Base-by-base conservation (phyloP, 2,329 filamentous ascomycete species). In the Phaeosphaeriaceae sp. region DNA sequence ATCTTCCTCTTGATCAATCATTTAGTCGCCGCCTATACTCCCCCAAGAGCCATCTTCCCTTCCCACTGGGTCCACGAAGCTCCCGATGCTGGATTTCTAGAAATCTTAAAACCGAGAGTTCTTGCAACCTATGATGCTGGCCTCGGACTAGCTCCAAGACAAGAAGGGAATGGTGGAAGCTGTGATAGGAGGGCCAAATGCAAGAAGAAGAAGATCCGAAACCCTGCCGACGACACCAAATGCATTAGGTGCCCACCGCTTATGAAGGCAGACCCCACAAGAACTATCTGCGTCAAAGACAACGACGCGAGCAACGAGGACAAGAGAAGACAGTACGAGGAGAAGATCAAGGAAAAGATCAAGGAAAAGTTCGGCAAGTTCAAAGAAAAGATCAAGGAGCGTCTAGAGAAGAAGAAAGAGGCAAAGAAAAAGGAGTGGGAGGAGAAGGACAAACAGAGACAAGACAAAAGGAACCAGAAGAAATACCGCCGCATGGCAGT, bases 141-240 rank as follows among this genome's bases (percentile, higher is more conserved):
- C 20, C 21, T 41, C 37, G 35, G 28, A 18, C 32, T 50, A 32
- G 20, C 17, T 26, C 2, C 42, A 30, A 42, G 48, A 37, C 29
- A 41, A 37, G 42, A 21, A 34, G 37, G 34, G 29, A 2, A 44
- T 28, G 47, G 35, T 32, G 41, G 32, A 17, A 37, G 34, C 23
- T 50, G 48, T 42, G 48, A 50, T 26, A 42, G 48, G 26, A 46
- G 21, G 32, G 48, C 32, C 18, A 41, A 37, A 42, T 50, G 48
- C 42, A 50, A 50, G 37, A 50, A 50, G 30, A 50, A 50, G 16
- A 46, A 29, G 36, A 50, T 50, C 32, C 29, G 48, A 32, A 37
- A 46, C 32, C 48, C 48, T 16, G 29, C 30, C 21, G 42, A 50
- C 42, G 23, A 30, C 4, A 42, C 36, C 42, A 50, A 50, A 26